Conservation (phyloP, 176 grass and related monocot species). For the Alopecurus myosuroides region DNA sequence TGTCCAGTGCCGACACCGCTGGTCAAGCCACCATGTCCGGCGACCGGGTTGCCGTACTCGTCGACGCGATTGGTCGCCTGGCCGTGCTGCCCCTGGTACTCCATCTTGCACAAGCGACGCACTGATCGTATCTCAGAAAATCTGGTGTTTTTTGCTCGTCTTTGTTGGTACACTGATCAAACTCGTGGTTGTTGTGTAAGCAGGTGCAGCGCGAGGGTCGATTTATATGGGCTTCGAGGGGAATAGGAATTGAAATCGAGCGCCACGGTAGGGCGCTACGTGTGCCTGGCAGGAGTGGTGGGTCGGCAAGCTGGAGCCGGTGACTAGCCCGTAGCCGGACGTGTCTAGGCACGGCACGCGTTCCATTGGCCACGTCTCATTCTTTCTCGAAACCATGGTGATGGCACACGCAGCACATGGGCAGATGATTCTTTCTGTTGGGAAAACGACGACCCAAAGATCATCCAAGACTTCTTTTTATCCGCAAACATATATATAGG, state of each 20-base stretch:
- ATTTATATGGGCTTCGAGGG: slow-evolving; percentile 14
- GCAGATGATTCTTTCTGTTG: too few relatives aligned
- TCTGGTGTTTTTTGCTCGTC: not conserved
- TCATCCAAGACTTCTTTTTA: too few relatives aligned
- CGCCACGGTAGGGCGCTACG: slow-evolving; percentile 3
- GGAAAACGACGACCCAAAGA: too few relatives aligned
- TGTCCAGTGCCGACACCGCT: not conserved
- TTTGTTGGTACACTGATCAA: too few relatives aligned
- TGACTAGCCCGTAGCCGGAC: not conserved
- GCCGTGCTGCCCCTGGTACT: not conserved
- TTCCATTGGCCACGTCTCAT: not conserved
- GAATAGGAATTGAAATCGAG: not conserved
- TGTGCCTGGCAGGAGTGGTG: too few relatives aligned
- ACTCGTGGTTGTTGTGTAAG: not conserved
- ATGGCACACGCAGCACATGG: not conserved
- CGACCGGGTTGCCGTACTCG: slow-evolving; percentile 38
- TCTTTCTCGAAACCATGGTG: not conserved
- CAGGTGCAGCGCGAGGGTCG: too few relatives aligned
- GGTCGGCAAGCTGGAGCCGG: not conserved
- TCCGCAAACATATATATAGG: too few relatives aligned
- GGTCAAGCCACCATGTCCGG: not conserved
- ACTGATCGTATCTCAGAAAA: not conserved
- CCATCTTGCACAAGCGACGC: not conserved
- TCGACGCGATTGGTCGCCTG: slow-evolving; percentile 27
- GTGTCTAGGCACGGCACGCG: too few relatives aligned